Conservation (phyloP, 139 green algal genomes). For the Chlorella sp. region DNA sequence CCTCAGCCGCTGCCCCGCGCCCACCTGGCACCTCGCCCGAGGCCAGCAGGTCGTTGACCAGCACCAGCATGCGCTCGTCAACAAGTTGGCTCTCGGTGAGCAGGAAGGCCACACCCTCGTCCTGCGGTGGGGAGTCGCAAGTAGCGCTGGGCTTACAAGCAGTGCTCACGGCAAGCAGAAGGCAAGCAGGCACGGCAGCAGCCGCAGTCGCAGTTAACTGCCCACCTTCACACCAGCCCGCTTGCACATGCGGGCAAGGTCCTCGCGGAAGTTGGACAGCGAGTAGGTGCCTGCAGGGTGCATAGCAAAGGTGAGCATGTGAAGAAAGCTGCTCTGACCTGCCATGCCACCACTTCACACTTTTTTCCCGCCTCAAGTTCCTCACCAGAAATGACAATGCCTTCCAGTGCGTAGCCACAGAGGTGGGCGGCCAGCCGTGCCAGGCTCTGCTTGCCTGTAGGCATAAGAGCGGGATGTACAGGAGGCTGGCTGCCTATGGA, state of each 20-base stretch:
- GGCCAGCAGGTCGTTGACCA: constrained; percentile 89
- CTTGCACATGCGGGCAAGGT: constrained; percentile 93
- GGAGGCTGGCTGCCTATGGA: no score
- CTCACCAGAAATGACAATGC: constrained; percentile 80
- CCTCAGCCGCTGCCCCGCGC: no score
- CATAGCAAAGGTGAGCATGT: no score
- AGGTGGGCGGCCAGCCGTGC: constrained; percentile 82
- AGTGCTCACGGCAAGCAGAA: no score
- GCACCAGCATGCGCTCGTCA: constrained; percentile 79
- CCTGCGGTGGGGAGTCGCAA: constrained; percentile 27
- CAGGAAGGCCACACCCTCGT: constrained; percentile 89
- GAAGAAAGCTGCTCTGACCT: no score
- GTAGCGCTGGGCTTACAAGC: no score
- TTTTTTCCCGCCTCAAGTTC: no score
- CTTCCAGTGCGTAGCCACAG: constrained; percentile 80
- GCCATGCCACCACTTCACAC: no score
- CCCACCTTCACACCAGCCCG: constrained; percentile 76
- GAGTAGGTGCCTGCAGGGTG: constrained; percentile 69
- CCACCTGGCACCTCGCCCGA: constrained; percentile 80
- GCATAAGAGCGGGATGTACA: no score
- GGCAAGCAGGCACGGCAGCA: no score
- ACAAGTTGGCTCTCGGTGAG: constrained; percentile 88
- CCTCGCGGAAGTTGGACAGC: constrained; percentile 88
- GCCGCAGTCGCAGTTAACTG: no score
- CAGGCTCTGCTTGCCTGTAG: constrained; percentile 84